phyloP scores from a whole-genome alignment of 2,329 filamentous ascomycete genomes.

The Aspergillus costaricaensis region DNA sequence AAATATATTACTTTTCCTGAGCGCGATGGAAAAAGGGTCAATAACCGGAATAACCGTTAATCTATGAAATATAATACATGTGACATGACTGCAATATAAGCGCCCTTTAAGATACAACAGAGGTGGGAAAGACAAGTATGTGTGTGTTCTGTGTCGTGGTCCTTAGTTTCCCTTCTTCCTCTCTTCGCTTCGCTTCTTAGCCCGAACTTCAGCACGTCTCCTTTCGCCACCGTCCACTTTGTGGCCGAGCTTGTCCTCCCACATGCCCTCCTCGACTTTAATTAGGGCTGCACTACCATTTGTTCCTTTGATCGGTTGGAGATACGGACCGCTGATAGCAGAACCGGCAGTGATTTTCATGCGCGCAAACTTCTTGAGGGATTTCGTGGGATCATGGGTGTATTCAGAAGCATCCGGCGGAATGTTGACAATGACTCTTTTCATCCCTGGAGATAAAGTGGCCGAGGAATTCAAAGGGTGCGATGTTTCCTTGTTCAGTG shows the following conservation, averaged over 20 bases:
- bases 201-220: slow-evolving; percentile 78
- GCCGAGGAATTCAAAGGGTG: slow-evolving; percentile 48
- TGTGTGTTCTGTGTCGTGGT: neutral
- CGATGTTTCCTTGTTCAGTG: slow-evolving; percentile 24
- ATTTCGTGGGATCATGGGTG: slow-evolving; percentile 47
- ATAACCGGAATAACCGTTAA: neutral
- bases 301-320: slow-evolving; percentile 66
- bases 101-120: neutral
- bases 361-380: slow-evolving; percentile 59
- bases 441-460: slow-evolving; percentile 56
- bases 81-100: neutral
- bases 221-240: slow-evolving; percentile 98
- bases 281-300: slow-evolving; percentile 65
- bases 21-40: neutral
- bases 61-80: neutral
- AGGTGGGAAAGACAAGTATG: neutral
- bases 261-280: slow-evolving; percentile 79
- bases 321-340: slow-evolving; percentile 73
- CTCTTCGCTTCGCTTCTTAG: slow-evolving; percentile 80
- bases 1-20: neutral
- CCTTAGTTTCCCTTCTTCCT: slow-evolving; percentile 61
- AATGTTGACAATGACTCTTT: slow-evolving; percentile 63
- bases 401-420: slow-evolving; percentile 58
- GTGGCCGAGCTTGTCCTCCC: slow-evolving; percentile 81
- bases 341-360: slow-evolving; percentile 69